A percentile compares a stretch with the other conserved stretches of the same genome.
Conservation (phyloP, 352 stramenopile genomes). For the Globisporangium carolinianum region DNA sequence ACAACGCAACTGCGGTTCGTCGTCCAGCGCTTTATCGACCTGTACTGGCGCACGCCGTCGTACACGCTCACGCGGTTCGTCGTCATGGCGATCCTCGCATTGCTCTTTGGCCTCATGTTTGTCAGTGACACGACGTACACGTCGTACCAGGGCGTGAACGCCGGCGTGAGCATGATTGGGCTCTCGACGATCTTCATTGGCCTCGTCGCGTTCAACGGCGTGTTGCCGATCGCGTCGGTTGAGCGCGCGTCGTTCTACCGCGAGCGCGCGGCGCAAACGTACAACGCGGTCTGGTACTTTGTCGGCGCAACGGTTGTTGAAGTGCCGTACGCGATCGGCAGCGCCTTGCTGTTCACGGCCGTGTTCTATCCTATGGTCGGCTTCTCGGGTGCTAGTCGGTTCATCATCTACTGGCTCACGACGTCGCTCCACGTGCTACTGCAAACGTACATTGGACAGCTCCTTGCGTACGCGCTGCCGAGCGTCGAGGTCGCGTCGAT, state of each 20-base stretch:
- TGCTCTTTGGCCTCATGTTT: slow-evolving; percentile 42
- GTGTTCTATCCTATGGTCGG: slow-evolving; percentile 23
- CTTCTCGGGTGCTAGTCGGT: slow-evolving; percentile 12
- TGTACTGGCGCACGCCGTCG: slow-evolving; percentile 81
- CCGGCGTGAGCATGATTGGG: slow-evolving; percentile 76
- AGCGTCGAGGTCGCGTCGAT: slow-evolving; percentile 13
- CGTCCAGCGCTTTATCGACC: slow-evolving; percentile 38
- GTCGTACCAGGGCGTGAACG: slow-evolving; percentile 43
- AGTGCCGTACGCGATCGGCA: slow-evolving; percentile 9
- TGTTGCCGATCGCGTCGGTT: slow-evolving; percentile 51
- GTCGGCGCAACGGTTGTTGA: slow-evolving; percentile 37
- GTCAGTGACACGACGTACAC: slow-evolving; percentile 25
- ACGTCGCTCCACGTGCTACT: slow-evolving; percentile 8
- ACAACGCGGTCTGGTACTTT: slow-evolving; percentile 24
- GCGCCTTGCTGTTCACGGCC: slow-evolving; percentile 10
- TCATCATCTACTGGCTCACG: slow-evolving; percentile 13
- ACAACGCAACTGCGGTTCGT: slow-evolving; percentile 26
- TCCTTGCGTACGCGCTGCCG: slow-evolving; percentile 11
- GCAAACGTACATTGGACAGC: slow-evolving; percentile 14
- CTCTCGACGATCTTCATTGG: slow-evolving; percentile 78
- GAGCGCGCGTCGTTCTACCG: slow-evolving; percentile 52
- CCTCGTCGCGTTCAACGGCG: slow-evolving; percentile 59
- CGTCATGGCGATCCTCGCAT: slow-evolving; percentile 23
- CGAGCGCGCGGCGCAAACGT: slow-evolving; percentile 74
- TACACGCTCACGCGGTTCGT: slow-evolving; percentile 79